Conservation (phyloP, 148 eudicot genomes). For the Nyssa sinensis region DNA sequence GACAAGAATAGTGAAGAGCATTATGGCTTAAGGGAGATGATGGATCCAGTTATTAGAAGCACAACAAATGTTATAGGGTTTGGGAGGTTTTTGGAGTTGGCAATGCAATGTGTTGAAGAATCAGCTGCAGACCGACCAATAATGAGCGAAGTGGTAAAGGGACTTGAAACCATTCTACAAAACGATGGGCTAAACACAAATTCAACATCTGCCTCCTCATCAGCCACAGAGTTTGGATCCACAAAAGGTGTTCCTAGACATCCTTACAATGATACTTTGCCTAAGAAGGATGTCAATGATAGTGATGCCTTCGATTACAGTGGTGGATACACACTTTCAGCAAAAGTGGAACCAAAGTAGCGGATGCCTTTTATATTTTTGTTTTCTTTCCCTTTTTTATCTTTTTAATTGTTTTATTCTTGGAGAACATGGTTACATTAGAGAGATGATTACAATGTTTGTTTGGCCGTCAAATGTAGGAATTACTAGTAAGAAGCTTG, state of each 20-base stretch:
- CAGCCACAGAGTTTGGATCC: slow-evolving; percentile 61
- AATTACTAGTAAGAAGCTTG: neutral
- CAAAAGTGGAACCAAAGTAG: slow-evolving; percentile 71
- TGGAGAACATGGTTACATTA: neutral
- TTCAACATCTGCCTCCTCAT: slow-evolving; percentile 73
- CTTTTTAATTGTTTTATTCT: slow-evolving; percentile 5
- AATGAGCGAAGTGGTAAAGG: slow-evolving; percentile 82
- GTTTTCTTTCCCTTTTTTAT: neutral
- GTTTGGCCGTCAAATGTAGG: neutral
- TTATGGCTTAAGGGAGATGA: slow-evolving; percentile 44
- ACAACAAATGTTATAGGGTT: slow-evolving; percentile 43
- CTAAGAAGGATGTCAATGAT: slow-evolving; percentile 32
- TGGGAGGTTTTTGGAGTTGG: slow-evolving; percentile 54
- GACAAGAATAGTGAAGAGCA: slow-evolving; percentile 49
- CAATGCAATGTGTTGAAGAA: slow-evolving; percentile 83
- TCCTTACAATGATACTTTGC: slow-evolving; percentile 48
- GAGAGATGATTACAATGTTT: neutral
- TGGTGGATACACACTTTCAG: slow-evolving; percentile 64
- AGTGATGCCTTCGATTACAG: slow-evolving; percentile 76
- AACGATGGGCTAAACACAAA: slow-evolving; percentile 61
- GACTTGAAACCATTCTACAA: slow-evolving; percentile 58
- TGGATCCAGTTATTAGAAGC: slow-evolving; percentile 62
- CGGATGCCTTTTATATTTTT: neutral
- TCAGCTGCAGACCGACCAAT: slow-evolving; percentile 71
- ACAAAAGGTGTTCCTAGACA: slow-evolving; percentile 40